phyloP scores from a whole-genome alignment of 192 early-diverging fungal species.

The Mortierella alpina region DNA sequence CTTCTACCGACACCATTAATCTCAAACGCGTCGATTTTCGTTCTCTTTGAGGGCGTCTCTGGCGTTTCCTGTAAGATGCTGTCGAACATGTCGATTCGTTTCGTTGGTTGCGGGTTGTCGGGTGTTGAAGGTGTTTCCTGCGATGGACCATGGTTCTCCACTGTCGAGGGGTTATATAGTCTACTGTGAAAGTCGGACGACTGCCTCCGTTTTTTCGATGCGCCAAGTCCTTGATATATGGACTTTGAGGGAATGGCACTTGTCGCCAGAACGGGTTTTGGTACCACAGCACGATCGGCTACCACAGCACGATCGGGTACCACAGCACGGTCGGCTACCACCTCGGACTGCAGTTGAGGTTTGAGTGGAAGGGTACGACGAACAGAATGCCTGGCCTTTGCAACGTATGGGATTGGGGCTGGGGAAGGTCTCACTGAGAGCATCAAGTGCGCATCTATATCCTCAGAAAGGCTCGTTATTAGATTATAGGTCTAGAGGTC shows the following conservation, averaged over 20 bases:
- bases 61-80: background rate
- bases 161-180: too few species aligned
- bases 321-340: background rate
- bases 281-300: background rate
- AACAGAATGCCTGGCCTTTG: too few species aligned
- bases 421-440: too few species aligned
- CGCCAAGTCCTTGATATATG: constrained; percentile 11
- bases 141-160: too few species aligned
- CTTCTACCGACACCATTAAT: background rate
- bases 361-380: background rate
- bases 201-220: constrained; percentile 36
- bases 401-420: too few species aligned
- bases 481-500: too few species aligned
- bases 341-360: background rate
- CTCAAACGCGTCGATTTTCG: background rate
- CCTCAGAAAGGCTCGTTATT: too few species aligned
- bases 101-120: background rate
- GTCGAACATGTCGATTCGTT: background rate
- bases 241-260: background rate
- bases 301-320: background rate
- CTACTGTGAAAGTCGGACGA: constrained; percentile 22
- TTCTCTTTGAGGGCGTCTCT: background rate
- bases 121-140: background rate
- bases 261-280: background rate
- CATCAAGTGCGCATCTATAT: too few species aligned